These are phyloP conservation scores for Salix caprea DNA, from an alignment of 345 rosid species.

Conservation along the genomic window DNA sequence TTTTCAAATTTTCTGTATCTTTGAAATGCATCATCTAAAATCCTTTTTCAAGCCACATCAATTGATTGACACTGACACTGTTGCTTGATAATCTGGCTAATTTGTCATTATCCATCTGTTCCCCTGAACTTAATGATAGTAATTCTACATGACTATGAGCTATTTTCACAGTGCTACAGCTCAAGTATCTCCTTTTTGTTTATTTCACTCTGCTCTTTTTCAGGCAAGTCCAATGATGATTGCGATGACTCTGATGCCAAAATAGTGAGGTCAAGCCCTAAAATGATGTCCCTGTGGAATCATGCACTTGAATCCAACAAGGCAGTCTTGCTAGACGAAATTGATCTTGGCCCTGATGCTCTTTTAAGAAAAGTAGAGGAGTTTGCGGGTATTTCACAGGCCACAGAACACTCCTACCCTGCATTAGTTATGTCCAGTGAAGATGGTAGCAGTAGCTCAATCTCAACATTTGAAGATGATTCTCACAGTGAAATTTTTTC, in stretches of 20 bases:
- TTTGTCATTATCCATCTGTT: neutral
- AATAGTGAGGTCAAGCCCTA: slow-evolving; percentile 55
- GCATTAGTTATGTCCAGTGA: slow-evolving; percentile 50
- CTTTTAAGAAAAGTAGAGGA: slow-evolving; percentile 72
- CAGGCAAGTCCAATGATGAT: slow-evolving; percentile 29
- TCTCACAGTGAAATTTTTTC: slow-evolving; percentile 3
- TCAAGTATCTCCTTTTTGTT: neutral
- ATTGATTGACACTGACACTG: neutral
- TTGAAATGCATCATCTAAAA: neutral
- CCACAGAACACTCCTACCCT: slow-evolving; percentile 67
- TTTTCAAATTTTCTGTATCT: too few species aligned
- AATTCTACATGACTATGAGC: neutral
- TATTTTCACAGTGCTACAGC: neutral
- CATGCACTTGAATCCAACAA: slow-evolving; percentile 62
- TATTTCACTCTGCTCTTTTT: slow-evolving; percentile 8
- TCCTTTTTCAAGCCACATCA: neutral
- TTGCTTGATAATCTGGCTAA: neutral
- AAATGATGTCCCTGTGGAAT: slow-evolving; percentile 76
- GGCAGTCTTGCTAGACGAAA: slow-evolving; percentile 57
- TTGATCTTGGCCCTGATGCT: slow-evolving; percentile 55
- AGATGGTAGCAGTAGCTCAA: slow-evolving; percentile 16
- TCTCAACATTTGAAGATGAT: slow-evolving; percentile 27
- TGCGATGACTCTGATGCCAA: slow-evolving; percentile 13
- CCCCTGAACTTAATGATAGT: neutral
- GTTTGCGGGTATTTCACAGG: slow-evolving; percentile 57